A percentile compares a stretch with the other conserved stretches of the same genome.
These are phyloP conservation scores for Sambucus nigra DNA, from an alignment of 129 eudicot genomes.

Conservation along the genomic window DNA sequence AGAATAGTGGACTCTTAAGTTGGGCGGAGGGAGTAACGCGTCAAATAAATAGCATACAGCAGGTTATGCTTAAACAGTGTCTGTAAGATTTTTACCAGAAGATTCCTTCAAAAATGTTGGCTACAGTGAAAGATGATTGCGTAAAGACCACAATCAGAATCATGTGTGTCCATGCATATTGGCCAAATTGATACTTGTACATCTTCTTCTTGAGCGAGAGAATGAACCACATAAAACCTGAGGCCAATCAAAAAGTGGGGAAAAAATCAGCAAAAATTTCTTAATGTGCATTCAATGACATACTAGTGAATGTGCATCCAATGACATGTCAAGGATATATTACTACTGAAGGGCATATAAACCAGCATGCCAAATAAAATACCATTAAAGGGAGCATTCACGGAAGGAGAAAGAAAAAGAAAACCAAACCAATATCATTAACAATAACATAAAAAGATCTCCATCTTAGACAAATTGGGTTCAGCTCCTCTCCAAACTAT, in stretches of 20 bases:
- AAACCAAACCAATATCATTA: not conserved
- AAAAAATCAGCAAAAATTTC: not conserved
- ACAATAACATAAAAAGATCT: not conserved
- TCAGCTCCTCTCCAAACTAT: too few species aligned
- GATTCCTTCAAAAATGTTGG: conserved; percentile 94
- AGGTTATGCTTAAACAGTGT: not conserved
- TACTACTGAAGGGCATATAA: not conserved
- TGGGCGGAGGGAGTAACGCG: too few species aligned
- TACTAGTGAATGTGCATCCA: too few species aligned
- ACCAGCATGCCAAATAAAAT: not conserved
- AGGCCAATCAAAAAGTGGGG: conserved; percentile 8
- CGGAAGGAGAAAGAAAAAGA: not conserved
- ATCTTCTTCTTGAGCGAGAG: conserved; percentile 88
- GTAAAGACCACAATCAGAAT: conserved; percentile 91
- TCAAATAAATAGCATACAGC: not conserved
- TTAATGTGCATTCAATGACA: not conserved
- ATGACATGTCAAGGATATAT: conserved; percentile 5
- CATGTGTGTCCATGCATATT: conserved; percentile 99
- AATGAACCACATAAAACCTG: conserved; percentile 98
- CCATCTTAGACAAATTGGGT: too few species aligned
- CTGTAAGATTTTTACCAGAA: conserved; percentile 50
- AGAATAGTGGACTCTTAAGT: too few species aligned
- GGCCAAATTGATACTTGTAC: conserved; percentile 99
- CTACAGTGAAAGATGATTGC: conserved; percentile 93
- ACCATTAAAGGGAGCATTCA: conserved; percentile 2